phyloP scores from a whole-genome alignment of 164 flowering plant species.

The Magnolia officinalis region DNA sequence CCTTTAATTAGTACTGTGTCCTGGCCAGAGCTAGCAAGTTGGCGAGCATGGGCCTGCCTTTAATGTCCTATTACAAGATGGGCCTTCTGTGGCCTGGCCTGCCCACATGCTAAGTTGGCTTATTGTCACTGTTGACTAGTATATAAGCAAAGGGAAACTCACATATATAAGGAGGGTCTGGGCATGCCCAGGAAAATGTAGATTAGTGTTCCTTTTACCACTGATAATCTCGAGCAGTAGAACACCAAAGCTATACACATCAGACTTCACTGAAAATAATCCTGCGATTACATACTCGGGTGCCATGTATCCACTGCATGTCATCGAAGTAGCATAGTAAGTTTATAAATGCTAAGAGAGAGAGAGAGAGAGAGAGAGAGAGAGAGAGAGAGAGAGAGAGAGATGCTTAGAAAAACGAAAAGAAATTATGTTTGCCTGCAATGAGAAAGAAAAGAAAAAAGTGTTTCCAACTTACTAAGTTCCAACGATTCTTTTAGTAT shows the following conservation, averaged over 20 bases:
- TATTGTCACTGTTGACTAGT: no score
- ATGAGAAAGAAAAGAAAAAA: not conserved
- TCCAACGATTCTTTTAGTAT: conserved; percentile 29
- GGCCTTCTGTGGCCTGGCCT: no score
- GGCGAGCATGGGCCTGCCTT: no score
- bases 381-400: no score
- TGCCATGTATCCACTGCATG: not conserved
- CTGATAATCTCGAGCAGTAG: not conserved
- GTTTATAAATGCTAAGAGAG: no score
- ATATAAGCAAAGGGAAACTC: not conserved
- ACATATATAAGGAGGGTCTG: conserved; percentile 16
- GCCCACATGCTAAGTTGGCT: no score
- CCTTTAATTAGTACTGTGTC: no score
- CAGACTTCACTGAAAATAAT: not conserved
- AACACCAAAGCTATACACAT: conserved; percentile 1
- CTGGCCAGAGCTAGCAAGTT: no score
- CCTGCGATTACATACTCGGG: not conserved
- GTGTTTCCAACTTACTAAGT: conserved; percentile 31
- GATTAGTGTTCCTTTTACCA: not conserved
- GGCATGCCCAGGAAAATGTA: not conserved
- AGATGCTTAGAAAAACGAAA: not conserved
- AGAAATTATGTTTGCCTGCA: not conserved
- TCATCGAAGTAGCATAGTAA: not conserved
- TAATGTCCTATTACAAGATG: no score
- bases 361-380: no score